phyloP scores from a whole-genome alignment of 768 basidiomycete genomes.

The Saitozyma sp. region DNA sequence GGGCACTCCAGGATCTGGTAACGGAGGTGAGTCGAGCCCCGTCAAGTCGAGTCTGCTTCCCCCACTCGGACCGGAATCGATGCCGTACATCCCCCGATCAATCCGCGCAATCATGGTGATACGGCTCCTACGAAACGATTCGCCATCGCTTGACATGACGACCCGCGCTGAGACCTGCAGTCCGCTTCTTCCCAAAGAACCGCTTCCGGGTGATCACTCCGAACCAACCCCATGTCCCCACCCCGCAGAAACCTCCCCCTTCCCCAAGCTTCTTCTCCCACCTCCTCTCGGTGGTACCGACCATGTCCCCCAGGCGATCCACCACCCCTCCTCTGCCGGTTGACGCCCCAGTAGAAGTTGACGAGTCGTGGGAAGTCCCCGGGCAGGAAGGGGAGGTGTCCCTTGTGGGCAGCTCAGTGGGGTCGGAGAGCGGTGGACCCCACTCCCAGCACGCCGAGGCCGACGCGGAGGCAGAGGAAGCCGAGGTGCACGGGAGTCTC shows the following conservation, averaged over 20 bases:
- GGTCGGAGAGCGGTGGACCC: conserved; percentile 2
- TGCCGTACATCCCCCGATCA: background rate
- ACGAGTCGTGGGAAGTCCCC: conserved; percentile 44
- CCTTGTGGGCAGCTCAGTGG: conserved; percentile 31
- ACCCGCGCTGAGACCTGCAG: conserved; percentile 12
- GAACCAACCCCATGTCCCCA: conserved; percentile 21
- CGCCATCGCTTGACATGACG: background rate
- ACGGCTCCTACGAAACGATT: background rate
- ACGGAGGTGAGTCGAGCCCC: conserved; percentile 34
- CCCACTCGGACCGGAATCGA: too few species aligned
- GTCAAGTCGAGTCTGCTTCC: too few species aligned
- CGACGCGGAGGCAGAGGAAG: conserved; percentile 8
- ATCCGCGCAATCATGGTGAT: background rate
- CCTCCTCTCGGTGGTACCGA: conserved; percentile 36
- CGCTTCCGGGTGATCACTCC: conserved; percentile 46
- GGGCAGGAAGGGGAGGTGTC: conserved; percentile 47
- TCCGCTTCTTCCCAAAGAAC: conserved; percentile 50
- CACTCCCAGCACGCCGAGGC: conserved; percentile 12
- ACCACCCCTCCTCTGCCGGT: conserved; percentile 5
- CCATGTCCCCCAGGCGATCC: conserved; percentile 32
- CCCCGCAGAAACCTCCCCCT: conserved; percentile 21
- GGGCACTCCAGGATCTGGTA: conserved; percentile 47
- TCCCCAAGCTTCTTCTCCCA: conserved; percentile 43
- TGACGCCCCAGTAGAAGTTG: conserved; percentile 5
- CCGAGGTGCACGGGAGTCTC: too few species aligned